A percentile compares a stretch with the other conserved stretches of the same genome.
Conservation (phyloP, 352 stramenopile species). For the Phytophthora brassicae region DNA sequence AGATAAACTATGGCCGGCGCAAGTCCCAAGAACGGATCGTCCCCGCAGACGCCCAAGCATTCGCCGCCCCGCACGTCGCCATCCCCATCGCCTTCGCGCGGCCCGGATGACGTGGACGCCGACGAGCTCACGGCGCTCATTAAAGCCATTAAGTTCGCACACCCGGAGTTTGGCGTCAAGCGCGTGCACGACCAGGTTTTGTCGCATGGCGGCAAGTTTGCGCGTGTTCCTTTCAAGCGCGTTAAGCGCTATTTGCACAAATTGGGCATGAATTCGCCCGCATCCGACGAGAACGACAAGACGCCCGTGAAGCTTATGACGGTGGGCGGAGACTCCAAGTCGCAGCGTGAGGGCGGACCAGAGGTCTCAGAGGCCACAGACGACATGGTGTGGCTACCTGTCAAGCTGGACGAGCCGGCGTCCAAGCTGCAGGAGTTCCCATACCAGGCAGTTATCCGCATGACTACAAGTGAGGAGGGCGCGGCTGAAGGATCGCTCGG, state of each 20-base stretch:
- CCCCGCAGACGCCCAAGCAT: slow-evolving; percentile 35
- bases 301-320: slow-evolving; percentile 81
- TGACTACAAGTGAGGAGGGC: slow-evolving; percentile 73
- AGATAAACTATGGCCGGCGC: slow-evolving; percentile 21
- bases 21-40: slow-evolving; percentile 28
- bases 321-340: slow-evolving; percentile 76
- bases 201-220: slow-evolving; percentile 79
- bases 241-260: slow-evolving; percentile 89
- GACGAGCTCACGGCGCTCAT: slow-evolving; percentile 86
- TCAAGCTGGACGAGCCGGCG: slow-evolving; percentile 82
- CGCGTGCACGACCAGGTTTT: slow-evolving; percentile 77
- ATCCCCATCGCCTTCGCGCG: slow-evolving; percentile 29
- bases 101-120: slow-evolving; percentile 48
- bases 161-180: slow-evolving; percentile 82
- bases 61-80: slow-evolving; percentile 23
- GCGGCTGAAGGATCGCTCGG: slow-evolving; percentile 70
- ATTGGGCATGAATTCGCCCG: slow-evolving; percentile 57
- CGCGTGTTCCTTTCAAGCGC: slow-evolving; percentile 71
- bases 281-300: slow-evolving; percentile 38
- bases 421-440: slow-evolving; percentile 78
- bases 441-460: slow-evolving; percentile 86
- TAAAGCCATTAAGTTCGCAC: slow-evolving; percentile 87
- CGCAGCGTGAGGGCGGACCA: slow-evolving; percentile 27
- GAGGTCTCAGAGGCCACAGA: slow-evolving; percentile 22
- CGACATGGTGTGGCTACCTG: slow-evolving; percentile 71